Evolutionary conservation across 176 grass and related monocot genomes (phyloP).

Genomic region (Puccinellia tenuiflora): DNA sequence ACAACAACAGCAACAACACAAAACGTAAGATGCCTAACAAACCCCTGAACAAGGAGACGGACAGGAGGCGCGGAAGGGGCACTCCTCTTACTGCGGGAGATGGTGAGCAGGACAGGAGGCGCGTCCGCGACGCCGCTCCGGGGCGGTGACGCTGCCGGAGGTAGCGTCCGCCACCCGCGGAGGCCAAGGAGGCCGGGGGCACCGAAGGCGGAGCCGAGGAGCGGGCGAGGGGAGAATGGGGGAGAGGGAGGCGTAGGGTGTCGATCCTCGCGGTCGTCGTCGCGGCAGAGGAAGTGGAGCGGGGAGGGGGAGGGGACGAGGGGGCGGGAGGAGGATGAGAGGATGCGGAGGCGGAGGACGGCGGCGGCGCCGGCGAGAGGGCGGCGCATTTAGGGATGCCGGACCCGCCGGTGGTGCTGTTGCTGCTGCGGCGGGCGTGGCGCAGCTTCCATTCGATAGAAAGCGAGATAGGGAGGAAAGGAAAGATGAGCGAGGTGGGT

Average conservation of each 20-base stretch:
- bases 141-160: constrained; percentile 20
- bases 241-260: neutral
- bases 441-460: constrained; percentile 36
- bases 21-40: neutral
- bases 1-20: constrained; percentile 10
- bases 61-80: neutral
- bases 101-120: constrained; percentile 13
- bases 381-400: constrained; percentile 42
- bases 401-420: constrained; percentile 19
- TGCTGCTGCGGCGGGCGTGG: constrained; percentile 27
- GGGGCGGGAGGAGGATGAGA: neutral
- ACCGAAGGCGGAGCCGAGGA: constrained; percentile 14
- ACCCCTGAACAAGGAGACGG: neutral
- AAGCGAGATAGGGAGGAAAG: neutral
- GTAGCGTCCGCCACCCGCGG: neutral
- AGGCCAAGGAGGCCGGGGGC: constrained; percentile 12
- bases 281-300: constrained; percentile 23
- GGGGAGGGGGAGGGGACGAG: constrained; percentile 1
- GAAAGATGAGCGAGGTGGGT: neutral
- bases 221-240: constrained; percentile 1
- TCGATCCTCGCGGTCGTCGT: constrained; percentile 13
- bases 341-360: neutral
- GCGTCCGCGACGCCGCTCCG: constrained; percentile 6
- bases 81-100: constrained; percentile 37
- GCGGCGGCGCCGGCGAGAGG: constrained; percentile 20